These are phyloP conservation scores for Phytophthora rubi DNA, from an alignment of 352 stramenopile genomes.

Conservation along the genomic window DNA sequence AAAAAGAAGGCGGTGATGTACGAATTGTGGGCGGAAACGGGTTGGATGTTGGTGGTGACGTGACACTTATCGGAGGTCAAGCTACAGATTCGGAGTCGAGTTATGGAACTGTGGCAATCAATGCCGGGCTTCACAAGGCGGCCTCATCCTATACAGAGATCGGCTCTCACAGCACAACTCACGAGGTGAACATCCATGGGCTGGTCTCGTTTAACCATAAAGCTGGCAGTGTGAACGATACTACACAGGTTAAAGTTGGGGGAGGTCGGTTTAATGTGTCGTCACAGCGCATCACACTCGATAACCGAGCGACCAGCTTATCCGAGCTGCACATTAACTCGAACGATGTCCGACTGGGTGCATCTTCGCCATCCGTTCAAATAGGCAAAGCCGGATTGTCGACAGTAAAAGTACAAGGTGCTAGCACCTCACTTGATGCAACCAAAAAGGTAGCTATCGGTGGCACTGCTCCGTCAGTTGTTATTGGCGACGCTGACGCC, in stretches of 20 bases:
- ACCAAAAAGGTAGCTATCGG: slow-evolving; percentile 36
- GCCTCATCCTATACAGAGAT: slow-evolving; percentile 66
- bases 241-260: slow-evolving; percentile 51
- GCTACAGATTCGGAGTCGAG: slow-evolving; percentile 32
- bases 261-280: slow-evolving; percentile 48
- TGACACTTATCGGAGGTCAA: slow-evolving; percentile 56
- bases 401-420: slow-evolving; percentile 34
- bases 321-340: slow-evolving; percentile 56
- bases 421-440: slow-evolving; percentile 34
- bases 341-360: slow-evolving; percentile 45
- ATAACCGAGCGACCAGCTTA: slow-evolving; percentile 45
- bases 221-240: slow-evolving; percentile 40
- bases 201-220: slow-evolving; percentile 64
- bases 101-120: slow-evolving; percentile 61
- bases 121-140: slow-evolving; percentile 51
- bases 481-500: slow-evolving; percentile 33
- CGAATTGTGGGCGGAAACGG: slow-evolving; percentile 62
- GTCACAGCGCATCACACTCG: slow-evolving; percentile 52
- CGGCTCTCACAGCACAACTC: slow-evolving; percentile 52
- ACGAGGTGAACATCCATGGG: slow-evolving; percentile 64
- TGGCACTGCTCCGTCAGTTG: slow-evolving; percentile 26
- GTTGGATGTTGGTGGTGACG: slow-evolving; percentile 46
- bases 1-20: slow-evolving; percentile 59
- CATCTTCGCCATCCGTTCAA: slow-evolving; percentile 35
- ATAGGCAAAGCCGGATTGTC: slow-evolving; percentile 36